phyloP scores from a whole-genome alignment of 257 asterid species.

The Solanum peruvianum region DNA sequence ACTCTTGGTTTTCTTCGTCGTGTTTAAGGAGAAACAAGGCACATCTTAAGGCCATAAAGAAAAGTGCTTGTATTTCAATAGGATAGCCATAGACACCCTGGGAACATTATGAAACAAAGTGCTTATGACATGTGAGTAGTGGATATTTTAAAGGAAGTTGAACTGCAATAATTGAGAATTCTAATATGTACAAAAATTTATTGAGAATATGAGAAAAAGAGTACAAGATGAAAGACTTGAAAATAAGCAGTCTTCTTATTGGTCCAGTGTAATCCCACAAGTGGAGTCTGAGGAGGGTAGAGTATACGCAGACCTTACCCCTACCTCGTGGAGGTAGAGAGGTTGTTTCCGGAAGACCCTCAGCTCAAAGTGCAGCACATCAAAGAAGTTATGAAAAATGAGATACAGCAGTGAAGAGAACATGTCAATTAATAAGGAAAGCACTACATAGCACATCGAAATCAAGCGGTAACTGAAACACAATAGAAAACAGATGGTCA shows the following conservation, averaged over 20 bases:
- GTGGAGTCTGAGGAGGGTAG: background rate
- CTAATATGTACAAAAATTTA: background rate
- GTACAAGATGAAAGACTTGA: background rate
- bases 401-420: background rate
- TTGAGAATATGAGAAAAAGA: background rate
- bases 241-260: background rate
- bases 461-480: background rate
- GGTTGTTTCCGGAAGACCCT: background rate
- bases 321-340: background rate
- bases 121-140: background rate
- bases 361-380: background rate
- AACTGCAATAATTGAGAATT: background rate
- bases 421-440: background rate
- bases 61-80: conserved; percentile 80
- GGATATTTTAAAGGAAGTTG: background rate
- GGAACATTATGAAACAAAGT: background rate
- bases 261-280: background rate
- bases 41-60: conserved; percentile 84
- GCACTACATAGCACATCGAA: background rate
- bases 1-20: conserved; percentile 65
- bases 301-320: background rate
- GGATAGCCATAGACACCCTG: conserved; percentile 94
- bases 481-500: background rate
- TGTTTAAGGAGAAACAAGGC: conserved; percentile 57
- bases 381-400: background rate